Percentiles rank a stretch among this genome's conserved stretches.
Evolutionary conservation across 73 alveolate genomes (phyloP).

Genomic region (Paramecium sonneborni): DNA sequence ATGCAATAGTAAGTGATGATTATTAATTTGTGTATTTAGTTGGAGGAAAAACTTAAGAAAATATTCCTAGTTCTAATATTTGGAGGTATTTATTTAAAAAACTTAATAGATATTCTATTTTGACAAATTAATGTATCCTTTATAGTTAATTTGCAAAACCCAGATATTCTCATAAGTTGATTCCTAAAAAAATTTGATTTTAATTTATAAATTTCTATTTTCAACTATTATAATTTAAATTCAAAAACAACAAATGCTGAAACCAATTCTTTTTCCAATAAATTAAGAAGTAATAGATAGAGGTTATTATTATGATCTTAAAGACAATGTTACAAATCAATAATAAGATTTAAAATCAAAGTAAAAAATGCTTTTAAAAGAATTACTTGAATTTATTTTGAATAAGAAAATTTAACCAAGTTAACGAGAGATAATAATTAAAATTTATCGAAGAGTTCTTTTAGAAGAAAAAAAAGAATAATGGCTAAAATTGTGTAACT

Average conservation of each 20-base stretch:
- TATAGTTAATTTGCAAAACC: background rate
- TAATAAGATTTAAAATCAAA: background rate
- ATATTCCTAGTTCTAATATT: constrained; percentile 8
- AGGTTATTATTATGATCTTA: background rate
- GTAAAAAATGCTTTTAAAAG: background rate
- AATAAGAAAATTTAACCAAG: background rate
- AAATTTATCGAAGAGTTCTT: background rate
- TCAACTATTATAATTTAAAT: background rate
- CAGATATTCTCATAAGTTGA: constrained; percentile 27
- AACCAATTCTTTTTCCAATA: background rate
- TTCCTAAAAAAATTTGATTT: constrained; percentile 22
- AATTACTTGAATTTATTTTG: background rate
- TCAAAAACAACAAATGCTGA: background rate
- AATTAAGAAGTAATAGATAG: background rate
- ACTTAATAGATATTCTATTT: background rate
- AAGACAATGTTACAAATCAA: background rate
- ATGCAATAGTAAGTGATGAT: constrained; percentile 47
- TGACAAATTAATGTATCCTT: constrained; percentile 9
- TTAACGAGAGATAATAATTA: background rate
- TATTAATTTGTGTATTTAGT: constrained; percentile 22
- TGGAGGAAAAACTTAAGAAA: constrained; percentile 53
- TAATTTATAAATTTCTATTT: background rate
- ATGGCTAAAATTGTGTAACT: background rate
- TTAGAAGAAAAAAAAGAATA: background rate
- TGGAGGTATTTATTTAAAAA: background rate